Conservation (phyloP, 257 asterid genomes). For the Capsicum pubescens region DNA sequence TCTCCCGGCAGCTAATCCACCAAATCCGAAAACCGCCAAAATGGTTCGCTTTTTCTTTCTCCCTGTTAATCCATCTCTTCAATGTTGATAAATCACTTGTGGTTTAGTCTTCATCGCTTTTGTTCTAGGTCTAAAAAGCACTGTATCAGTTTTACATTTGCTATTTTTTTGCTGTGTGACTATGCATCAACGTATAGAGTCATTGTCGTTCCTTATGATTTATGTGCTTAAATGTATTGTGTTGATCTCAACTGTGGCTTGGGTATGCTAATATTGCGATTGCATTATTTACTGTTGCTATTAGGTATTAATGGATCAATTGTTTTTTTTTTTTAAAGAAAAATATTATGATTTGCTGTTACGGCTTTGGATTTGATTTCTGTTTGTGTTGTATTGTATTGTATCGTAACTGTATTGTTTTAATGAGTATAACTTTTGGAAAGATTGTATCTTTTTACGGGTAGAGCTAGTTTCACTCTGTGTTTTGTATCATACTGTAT, state of each 20-base stretch:
- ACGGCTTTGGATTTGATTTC: neutral
- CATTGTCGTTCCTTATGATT: neutral
- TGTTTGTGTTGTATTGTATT: neutral
- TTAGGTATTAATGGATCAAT: neutral
- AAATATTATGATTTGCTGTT: neutral
- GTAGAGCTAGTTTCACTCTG: too few species aligned
- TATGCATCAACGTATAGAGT: neutral
- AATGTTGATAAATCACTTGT: neutral
- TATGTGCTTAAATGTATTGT: neutral
- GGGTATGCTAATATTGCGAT: neutral
- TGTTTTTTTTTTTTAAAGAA: neutral
- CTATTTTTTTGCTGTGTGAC: neutral
- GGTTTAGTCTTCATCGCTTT: neutral
- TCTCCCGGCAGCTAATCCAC: neutral
- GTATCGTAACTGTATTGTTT: neutral
- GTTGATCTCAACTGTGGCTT: neutral
- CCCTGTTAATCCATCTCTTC: neutral
- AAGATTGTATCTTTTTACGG: too few species aligned
- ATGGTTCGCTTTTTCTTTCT: neutral
- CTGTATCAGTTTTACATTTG: neutral
- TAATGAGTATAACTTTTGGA: neutral
- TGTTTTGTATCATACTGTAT: too few species aligned
- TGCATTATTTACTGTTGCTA: neutral
- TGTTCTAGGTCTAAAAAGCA: neutral
- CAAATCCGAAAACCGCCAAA: constrained; percentile 3